Evolutionary conservation across 768 basidiomycete species (phyloP).

Genomic region (Mycena floridula): DNA sequence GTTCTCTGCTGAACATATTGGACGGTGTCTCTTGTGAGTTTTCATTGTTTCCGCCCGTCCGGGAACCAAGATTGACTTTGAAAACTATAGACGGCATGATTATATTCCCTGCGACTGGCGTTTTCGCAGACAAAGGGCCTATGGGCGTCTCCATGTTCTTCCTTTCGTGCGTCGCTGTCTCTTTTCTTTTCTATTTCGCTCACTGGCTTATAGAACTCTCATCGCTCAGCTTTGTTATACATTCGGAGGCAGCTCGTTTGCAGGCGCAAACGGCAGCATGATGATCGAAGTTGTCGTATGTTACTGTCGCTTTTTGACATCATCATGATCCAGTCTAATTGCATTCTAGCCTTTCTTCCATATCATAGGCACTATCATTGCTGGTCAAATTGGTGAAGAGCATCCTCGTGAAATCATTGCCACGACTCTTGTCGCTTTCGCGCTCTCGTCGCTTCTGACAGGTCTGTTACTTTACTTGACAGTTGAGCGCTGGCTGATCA

Average conservation of each 20-base stretch:
- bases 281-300: constrained; percentile 97
- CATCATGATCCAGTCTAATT: constrained; percentile 1
- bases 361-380: constrained; percentile 77
- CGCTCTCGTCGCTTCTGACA: constrained; percentile 82
- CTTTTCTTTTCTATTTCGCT: constrained; percentile 3
- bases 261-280: constrained; percentile 90
- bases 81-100: constrained; percentile 81
- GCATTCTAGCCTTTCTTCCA: constrained; percentile 83
- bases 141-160: constrained; percentile 97
- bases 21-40: constrained; percentile 86
- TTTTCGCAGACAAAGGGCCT: constrained; percentile 77
- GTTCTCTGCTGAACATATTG: constrained; percentile 80
- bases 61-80: not conserved
- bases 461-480: constrained; percentile 36
- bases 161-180: constrained; percentile 42
- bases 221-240: constrained; percentile 83
- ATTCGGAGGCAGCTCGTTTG: constrained; percentile 82
- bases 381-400: constrained; percentile 62
- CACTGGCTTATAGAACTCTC: constrained; percentile 43
- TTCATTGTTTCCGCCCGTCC: not conserved
- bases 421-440: constrained; percentile 86
- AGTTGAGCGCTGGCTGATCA: not conserved
- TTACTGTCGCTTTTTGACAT: constrained; percentile 10
- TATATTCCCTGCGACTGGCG: constrained; percentile 80
- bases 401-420: constrained; percentile 72